phyloP scores from a whole-genome alignment of 2,329 filamentous ascomycete species.

The Cladophialophora chaetospira region DNA sequence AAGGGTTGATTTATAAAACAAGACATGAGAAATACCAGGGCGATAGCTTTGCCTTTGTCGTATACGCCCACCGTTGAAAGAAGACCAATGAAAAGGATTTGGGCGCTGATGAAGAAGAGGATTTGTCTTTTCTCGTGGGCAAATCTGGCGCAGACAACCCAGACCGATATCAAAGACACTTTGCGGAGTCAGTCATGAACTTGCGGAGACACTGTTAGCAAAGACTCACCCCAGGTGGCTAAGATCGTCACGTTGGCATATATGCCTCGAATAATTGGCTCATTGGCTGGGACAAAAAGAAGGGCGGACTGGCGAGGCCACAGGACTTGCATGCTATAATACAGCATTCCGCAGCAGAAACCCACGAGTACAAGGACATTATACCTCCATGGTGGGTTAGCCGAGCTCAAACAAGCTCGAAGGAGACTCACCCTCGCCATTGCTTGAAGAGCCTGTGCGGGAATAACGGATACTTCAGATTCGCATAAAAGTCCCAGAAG shows the following conservation, averaged over 20 bases:
- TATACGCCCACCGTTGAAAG: constrained; percentile 13
- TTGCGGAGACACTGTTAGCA: background rate
- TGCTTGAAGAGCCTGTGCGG: constrained; percentile 48
- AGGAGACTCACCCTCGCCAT: constrained; percentile 26
- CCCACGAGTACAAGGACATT: constrained; percentile 38
- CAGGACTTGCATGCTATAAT: constrained; percentile 49
- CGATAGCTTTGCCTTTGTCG: constrained; percentile 22
- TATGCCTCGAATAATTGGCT: constrained; percentile 19
- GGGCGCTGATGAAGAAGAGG: constrained; percentile 18
- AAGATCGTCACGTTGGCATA: constrained; percentile 10
- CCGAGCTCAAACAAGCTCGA: too few species aligned
- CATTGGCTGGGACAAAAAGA: constrained; percentile 18
- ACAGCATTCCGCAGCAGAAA: constrained; percentile 49
- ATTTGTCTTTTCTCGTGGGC: constrained; percentile 25
- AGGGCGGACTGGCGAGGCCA: constrained; percentile 42
- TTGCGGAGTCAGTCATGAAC: background rate
- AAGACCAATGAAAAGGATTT: constrained; percentile 13
- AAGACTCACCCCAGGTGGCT: constrained; percentile 1
- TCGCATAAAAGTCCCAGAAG: constrained; percentile 43
- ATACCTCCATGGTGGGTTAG: constrained; percentile 36
- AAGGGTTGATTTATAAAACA: constrained; percentile 21
- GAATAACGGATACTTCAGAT: constrained; percentile 44
- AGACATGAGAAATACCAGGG: constrained; percentile 15
- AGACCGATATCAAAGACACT: constrained; percentile 23
- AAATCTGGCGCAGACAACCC: constrained; percentile 19